These are phyloP conservation scores for Vachellia pachyceras DNA, from an alignment of 306 rosid genomes.

Conservation along the genomic window DNA sequence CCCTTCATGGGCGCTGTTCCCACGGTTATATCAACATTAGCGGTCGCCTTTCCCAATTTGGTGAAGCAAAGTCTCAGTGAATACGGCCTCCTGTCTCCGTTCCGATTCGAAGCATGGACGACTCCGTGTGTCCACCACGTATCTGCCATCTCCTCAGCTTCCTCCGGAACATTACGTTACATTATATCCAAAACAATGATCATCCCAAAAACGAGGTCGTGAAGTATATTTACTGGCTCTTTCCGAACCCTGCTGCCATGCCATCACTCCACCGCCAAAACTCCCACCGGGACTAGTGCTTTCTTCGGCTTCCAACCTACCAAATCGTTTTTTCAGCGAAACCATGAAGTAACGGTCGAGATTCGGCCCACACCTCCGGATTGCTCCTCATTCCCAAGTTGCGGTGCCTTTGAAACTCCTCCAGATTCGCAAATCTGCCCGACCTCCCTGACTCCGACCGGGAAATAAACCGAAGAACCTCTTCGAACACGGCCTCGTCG, in stretches of 20 bases:
- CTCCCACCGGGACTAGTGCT: not conserved
- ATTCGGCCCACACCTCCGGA: conserved; percentile 68
- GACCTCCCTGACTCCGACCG: conserved; percentile 56
- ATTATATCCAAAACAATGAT: not conserved
- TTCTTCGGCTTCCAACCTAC: conserved; percentile 26
- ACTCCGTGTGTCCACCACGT: conserved; percentile 55
- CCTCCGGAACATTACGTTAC: conserved; percentile 64
- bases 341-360: conserved; percentile 69
- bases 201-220: not conserved
- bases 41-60: not conserved
- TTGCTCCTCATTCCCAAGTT: conserved; percentile 51
- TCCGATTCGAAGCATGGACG: conserved; percentile 77
- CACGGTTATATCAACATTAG: not conserved
- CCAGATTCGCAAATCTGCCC: conserved; percentile 47
- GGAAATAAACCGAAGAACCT: conserved; percentile 58
- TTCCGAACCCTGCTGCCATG: conserved; percentile 1
- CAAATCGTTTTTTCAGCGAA: conserved; percentile 54
- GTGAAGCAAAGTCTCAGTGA: not conserved
- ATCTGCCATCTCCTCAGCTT: conserved; percentile 61
- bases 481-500: conserved; percentile 73
- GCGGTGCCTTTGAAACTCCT: conserved; percentile 59
- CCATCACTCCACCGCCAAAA: conserved; percentile 30
- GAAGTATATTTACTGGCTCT: not conserved
- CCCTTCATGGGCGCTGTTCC: not conserved
- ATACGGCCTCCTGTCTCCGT: conserved; percentile 22